Base-by-base conservation (phyloP, 352 stramenopile genomes). In the Phytophthora sp. region DNA sequence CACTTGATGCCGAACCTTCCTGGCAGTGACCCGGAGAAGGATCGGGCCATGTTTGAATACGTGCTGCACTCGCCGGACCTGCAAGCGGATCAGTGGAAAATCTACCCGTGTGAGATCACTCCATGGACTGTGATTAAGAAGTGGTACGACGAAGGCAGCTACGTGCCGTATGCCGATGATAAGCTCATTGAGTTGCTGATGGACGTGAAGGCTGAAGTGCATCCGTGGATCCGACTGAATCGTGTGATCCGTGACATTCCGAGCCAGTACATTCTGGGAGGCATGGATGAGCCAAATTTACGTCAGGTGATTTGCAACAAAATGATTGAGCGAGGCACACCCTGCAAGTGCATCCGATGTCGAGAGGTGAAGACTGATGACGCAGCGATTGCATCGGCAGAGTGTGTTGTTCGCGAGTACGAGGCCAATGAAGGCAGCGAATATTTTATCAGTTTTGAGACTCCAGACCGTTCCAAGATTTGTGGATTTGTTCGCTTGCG, bases 21-120 rank as follows among this genome's bases (percentile, higher is more conserved):
- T 1, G 93, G 91, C 1, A 91, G 87, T 24, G 81, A 86, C 30
- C 74, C 86, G 0, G 90, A 93, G 26, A 86, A 88, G 38, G 93
- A 98, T 68, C 79, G 79, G 18, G 58, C 72, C 16, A 98, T 98
- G 93, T 98, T 98, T 63, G 83, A 96, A 16, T 91, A 93, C 39
- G 88, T 98, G 16, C 66, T 98, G 36, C 63, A 88, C 29, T 94
- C 92, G 29, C 78, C 88, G 7, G 76, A 96, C 53, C 76, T 98
- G n/a, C 92, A 98, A 66, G 91, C 91, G 1, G 93, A 98, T 59
- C 92, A 98, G 73, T 98, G 92, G 93, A 98, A 98, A 79, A 98
- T 98, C 71, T 98, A 98, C 30, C 93, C 93, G 39, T 98, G 91
- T 68, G 91, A 97, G 70, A 92, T 97, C 56, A 96, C 90, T 24